Base-by-base conservation (phyloP, 805 yeast genomes). In the Maudiozyma serrabonitensis region DNA sequence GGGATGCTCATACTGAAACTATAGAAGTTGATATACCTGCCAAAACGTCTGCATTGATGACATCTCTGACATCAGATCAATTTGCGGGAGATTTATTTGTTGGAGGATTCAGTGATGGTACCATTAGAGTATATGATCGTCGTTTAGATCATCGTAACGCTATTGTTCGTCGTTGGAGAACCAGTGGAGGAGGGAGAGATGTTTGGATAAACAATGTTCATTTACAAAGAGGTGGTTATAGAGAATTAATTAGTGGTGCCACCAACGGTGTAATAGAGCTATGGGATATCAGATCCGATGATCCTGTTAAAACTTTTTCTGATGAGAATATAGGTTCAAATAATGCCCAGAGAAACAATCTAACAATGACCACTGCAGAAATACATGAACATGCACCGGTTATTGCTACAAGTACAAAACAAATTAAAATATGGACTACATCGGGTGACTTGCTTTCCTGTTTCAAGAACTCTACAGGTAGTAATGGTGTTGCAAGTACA, bases 331-430 rank as follows among this genome's bases (percentile, higher is more conserved):
- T 52, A 9, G 55, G 76, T 66, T 51, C 66, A 18, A 52, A 52
- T 4, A 54, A 53, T 35, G 53, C 32, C 35, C 52, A 45, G 28
- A 53, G 46, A 45, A 55, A 45, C 47, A 59, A 40, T 21, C 46
- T 47, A 38, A 57, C 65, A 2, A 67, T 79, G 76, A 78, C 93
- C 7, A 75, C 87, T 19, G 74, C 88, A 49, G 84, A 86, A 60
- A 79, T 87, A 5, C 99, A 93, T 68, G 99, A 93, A 60, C 99
- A 93, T 68, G 99, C 98, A 0, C 98, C 99, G 1, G 75, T 93
- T 2, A 78, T 93, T 50, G 91, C 90, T 2, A 84, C 96, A 3
- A 97, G 96, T 0, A 82, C 90, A 1, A 84, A 84, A 53, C 74
- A 78, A 35, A 80, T 89, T 15, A 83, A 87, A 43, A 68, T 93